Percentiles rank a stretch among this genome's conserved stretches.
Conservation (phyloP, 768 basidiomycete species). For the Hemileccinum impolitum region DNA sequence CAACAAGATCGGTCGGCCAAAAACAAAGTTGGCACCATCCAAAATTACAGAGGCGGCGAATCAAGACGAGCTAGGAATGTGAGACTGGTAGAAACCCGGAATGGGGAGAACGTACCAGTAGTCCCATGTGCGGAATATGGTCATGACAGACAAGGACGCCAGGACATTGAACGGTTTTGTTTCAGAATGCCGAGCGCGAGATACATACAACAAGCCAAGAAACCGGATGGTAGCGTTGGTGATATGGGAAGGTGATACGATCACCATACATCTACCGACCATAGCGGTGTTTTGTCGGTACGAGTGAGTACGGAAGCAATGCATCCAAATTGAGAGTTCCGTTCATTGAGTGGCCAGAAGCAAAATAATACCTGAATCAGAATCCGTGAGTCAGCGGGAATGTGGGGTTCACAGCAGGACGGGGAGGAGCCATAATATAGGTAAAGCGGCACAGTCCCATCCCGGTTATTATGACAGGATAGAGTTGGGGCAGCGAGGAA, state of each 20-base stretch:
- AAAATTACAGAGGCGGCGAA: neutral
- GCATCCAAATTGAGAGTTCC: neutral
- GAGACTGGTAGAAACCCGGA: neutral
- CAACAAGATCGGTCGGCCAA: neutral
- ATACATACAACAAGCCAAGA: neutral
- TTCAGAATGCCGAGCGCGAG: neutral
- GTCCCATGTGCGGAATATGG: neutral
- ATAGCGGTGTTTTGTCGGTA: constrained; percentile 1
- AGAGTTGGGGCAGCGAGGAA: neutral
- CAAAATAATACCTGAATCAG: constrained; percentile 3
- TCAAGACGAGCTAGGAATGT: constrained; percentile 5
- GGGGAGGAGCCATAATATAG: too few species aligned
- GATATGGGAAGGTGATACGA: neutral
- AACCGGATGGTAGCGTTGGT: neutral
- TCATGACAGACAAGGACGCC: neutral
- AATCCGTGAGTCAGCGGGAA: neutral
- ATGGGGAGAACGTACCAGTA: constrained; percentile 7
- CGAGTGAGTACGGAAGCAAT: neutral
- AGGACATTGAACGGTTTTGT: neutral
- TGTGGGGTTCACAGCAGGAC: neutral
- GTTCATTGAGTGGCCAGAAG: constrained; percentile 1
- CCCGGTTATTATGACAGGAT: neutral
- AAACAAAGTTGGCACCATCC: neutral
- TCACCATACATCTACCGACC: constrained; percentile 1
- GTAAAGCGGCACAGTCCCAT: neutral